These are phyloP conservation scores for Babesia ovis DNA, from an alignment of 169 alveolate genomes.

Conservation along the genomic window DNA sequence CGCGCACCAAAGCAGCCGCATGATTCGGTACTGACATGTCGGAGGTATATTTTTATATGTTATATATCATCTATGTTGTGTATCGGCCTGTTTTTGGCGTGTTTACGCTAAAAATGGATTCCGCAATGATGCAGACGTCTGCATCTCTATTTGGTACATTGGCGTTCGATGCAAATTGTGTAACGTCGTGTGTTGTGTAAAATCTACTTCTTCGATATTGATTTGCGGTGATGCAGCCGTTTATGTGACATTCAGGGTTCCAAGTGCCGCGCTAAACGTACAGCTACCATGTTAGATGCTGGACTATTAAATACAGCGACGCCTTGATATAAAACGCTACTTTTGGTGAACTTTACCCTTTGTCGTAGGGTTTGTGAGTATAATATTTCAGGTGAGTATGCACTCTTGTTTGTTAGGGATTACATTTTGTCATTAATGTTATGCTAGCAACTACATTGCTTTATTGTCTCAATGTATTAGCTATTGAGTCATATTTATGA, in stretches of 20 bases:
- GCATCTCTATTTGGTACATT: neutral
- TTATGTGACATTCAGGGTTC: neutral
- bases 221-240: neutral
- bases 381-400: too few relatives aligned
- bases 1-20: neutral
- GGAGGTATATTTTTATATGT: slow-evolving; percentile 11
- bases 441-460: too few relatives aligned
- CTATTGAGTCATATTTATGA: too few relatives aligned
- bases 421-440: too few relatives aligned
- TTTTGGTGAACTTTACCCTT: too few relatives aligned
- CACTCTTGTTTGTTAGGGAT: too few relatives aligned
- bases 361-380: too few relatives aligned
- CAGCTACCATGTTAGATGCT: neutral
- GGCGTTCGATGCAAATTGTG: neutral
- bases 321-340: too few relatives aligned
- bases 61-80: neutral
- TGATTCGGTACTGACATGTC: neutral
- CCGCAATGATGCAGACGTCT: neutral
- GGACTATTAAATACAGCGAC: neutral
- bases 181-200: neutral
- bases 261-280: neutral
- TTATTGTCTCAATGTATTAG: too few relatives aligned
- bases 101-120: neutral
- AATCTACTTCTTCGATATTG: neutral
- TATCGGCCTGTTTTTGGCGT: neutral